Percentiles rank a stretch among this genome's conserved stretches.
Evolutionary conservation across 352 stramenopile genomes (phyloP).

Genomic region (Globisporangium paddicum): DNA sequence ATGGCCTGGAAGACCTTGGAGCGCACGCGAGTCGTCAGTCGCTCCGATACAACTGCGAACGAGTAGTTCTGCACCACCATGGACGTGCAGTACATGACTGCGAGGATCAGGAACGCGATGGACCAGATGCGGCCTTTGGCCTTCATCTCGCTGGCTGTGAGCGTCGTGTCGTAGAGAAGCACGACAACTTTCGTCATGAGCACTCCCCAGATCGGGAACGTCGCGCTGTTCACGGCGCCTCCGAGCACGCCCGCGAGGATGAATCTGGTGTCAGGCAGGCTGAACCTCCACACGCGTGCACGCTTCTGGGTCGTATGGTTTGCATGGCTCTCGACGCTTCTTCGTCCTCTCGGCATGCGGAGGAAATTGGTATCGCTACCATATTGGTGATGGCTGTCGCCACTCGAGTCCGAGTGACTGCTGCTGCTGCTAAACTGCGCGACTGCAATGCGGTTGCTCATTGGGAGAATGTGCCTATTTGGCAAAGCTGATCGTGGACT

Average conservation of each 20-base stretch:
- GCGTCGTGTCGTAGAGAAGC: slow-evolving; percentile 38
- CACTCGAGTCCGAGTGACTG: not conserved
- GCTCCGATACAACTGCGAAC: slow-evolving; percentile 45
- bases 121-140: slow-evolving; percentile 25
- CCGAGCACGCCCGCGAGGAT: slow-evolving; percentile 28
- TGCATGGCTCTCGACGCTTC: not conserved
- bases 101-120: slow-evolving; percentile 29
- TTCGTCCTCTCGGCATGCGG: not conserved
- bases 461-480: not conserved
- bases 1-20: slow-evolving; percentile 40
- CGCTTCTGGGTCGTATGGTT: not conserved
- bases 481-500: not conserved
- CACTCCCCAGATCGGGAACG: slow-evolving; percentile 42
- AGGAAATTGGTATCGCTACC: not conserved
- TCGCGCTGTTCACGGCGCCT: slow-evolving; percentile 27
- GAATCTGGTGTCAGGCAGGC: slow-evolving; percentile 32
- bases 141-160: slow-evolving; percentile 35
- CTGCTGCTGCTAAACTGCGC: not conserved
- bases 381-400: not conserved
- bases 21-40: slow-evolving; percentile 41
- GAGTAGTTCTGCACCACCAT: slow-evolving; percentile 42
- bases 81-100: slow-evolving; percentile 26
- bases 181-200: slow-evolving; percentile 44
- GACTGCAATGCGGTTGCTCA: not conserved
- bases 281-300: slow-evolving; percentile 42